Evolutionary conservation across 768 basidiomycete genomes (phyloP).

Genomic region (Coprinopsis strossmayeri): DNA sequence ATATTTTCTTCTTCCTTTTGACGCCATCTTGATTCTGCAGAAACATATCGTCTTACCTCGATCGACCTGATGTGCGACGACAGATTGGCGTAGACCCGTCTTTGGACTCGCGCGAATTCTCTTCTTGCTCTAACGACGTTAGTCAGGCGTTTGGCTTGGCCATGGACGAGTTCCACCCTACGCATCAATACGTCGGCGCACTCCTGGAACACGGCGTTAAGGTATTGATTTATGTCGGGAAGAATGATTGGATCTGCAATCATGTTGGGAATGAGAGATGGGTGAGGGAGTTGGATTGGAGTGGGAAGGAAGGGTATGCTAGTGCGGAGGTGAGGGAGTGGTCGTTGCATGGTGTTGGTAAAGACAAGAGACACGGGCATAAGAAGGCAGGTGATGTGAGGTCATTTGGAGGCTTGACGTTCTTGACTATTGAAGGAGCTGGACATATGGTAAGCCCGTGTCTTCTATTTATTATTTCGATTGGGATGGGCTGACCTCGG

Average conservation of each 20-base stretch:
- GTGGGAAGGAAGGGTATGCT: constrained; percentile 35
- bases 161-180: constrained; percentile 38
- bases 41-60: constrained; percentile 52
- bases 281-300: constrained; percentile 69
- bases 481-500: too few species aligned
- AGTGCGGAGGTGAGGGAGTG: constrained; percentile 34
- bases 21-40: not conserved
- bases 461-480: not conserved
- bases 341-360: constrained; percentile 37
- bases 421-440: constrained; percentile 56
- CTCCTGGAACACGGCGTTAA: constrained; percentile 69
- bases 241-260: constrained; percentile 73
- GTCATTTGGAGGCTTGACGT: constrained; percentile 48
- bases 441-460: constrained; percentile 59
- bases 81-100: constrained; percentile 58
- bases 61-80: constrained; percentile 44
- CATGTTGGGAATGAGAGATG: constrained; percentile 71
- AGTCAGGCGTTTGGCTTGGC: constrained; percentile 36
- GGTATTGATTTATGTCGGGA: constrained; percentile 65
- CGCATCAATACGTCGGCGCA: constrained; percentile 52
- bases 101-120: constrained; percentile 24
- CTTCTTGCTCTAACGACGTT: constrained; percentile 34
- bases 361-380: constrained; percentile 28
- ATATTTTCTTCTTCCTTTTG: not conserved
- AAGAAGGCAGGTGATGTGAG: constrained; percentile 29